Evolutionary conservation across 2,329 filamentous ascomycete species (phyloP).

Genomic region (Sporothrix brasiliensis): DNA sequence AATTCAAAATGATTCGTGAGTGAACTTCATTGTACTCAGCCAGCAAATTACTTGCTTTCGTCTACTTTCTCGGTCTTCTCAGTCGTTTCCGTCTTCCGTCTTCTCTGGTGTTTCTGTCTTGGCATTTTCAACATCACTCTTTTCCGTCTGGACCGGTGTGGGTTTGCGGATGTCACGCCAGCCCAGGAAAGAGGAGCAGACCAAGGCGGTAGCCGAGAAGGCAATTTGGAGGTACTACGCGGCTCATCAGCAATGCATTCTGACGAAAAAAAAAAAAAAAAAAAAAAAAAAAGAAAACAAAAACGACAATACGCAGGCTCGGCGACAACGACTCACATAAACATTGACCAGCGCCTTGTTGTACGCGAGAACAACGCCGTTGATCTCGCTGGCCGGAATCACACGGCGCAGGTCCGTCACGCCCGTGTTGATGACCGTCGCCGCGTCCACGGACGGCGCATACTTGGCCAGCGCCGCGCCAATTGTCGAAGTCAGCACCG

Average conservation of each 20-base stretch:
- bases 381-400: constrained; percentile 12
- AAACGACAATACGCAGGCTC: background rate
- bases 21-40: background rate
- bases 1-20: background rate
- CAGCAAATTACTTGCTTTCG: background rate
- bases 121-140: background rate
- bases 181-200: constrained; percentile 31
- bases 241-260: background rate
- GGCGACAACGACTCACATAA: constrained; percentile 19
- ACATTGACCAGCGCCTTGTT: constrained; percentile 30
- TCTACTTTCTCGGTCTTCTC: background rate
- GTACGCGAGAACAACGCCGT: constrained; percentile 29
- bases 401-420: constrained; percentile 38
- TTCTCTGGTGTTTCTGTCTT: background rate
- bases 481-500: constrained; percentile 68
- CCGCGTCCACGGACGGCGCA: constrained; percentile 51
- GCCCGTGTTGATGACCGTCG: constrained; percentile 56
- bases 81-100: too few species aligned
- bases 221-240: constrained; percentile 33
- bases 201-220: constrained; percentile 15
- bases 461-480: constrained; percentile 53
- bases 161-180: constrained; percentile 32
- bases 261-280: too few species aligned
- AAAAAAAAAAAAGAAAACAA: too few species aligned
- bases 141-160: background rate